A percentile compares a stretch with the other conserved stretches of the same genome.
These are phyloP conservation scores for Calocybe cyanea DNA, from an alignment of 768 basidiomycete species.

Conservation along the genomic window DNA sequence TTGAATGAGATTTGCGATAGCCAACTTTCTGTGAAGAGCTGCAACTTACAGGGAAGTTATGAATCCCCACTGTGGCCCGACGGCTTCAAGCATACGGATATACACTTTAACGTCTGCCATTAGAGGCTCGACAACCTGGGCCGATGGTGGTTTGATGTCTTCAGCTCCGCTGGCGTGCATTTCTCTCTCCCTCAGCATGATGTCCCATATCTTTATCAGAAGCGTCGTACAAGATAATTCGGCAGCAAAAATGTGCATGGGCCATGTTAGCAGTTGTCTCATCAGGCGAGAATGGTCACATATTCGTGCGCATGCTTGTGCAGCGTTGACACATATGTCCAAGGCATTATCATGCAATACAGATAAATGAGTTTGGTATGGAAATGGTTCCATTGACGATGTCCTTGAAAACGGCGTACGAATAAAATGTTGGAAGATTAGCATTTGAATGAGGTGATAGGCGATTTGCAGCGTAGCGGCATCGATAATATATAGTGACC, in stretches of 20 bases:
- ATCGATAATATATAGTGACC: conserved; percentile 49
- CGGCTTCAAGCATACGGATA: conserved; percentile 38
- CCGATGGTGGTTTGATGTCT: conserved; percentile 31
- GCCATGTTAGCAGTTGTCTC: conserved; percentile 38
- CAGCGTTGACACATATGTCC: conserved; percentile 56
- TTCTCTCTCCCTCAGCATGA: conserved; percentile 42
- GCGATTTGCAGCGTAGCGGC: conserved; percentile 52
- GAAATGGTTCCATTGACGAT: not conserved
- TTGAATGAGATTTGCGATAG: conserved; percentile 1
- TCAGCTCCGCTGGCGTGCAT: conserved; percentile 21
- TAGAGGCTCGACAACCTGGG: conserved; percentile 30
- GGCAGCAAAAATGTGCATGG: conserved; percentile 39
- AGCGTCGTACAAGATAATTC: conserved; percentile 51
- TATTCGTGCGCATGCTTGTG: conserved; percentile 57
- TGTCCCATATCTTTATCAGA: conserved; percentile 55
- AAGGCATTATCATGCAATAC: conserved; percentile 45
- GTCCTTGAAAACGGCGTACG: conserved; percentile 22
- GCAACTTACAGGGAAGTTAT: conserved; percentile 28
- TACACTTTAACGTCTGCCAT: conserved; percentile 37
- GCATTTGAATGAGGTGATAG: conserved; percentile 62
- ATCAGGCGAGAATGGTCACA: conserved; percentile 45
- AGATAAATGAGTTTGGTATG: conserved; percentile 12
- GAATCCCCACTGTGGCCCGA: conserved; percentile 31
- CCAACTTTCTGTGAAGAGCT: too few species aligned
- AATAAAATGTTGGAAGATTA: conserved; percentile 70